Conservation (phyloP, 1,284 basidiomycete species). For the Ceratobasidium sp. region DNA sequence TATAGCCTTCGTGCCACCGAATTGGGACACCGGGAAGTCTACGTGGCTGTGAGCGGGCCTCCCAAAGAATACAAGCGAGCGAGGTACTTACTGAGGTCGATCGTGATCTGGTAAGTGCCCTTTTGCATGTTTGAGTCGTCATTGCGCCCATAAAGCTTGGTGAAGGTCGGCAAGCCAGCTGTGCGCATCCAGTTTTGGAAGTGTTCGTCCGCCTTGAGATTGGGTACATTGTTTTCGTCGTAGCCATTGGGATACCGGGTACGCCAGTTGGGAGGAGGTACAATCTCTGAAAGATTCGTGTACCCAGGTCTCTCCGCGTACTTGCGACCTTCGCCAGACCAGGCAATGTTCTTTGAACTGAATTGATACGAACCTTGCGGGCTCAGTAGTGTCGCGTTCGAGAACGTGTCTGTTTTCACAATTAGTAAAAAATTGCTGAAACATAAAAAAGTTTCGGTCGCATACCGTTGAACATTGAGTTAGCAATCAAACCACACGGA, state of each 20-base stretch:
- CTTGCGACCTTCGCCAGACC: constrained; percentile 93
- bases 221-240: constrained; percentile 69
- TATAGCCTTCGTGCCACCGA: constrained; percentile 94
- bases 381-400: constrained; percentile 65
- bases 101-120: constrained; percentile 79
- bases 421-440: neutral
- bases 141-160: constrained; percentile 93
- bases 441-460: constrained; percentile 27
- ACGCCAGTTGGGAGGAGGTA: constrained; percentile 94
- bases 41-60: constrained; percentile 19
- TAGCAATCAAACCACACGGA: constrained; percentile 97
- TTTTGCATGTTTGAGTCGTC: constrained; percentile 74
- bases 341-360: constrained; percentile 84
- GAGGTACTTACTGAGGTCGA: constrained; percentile 77
- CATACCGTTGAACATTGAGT: constrained; percentile 95
- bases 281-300: constrained; percentile 62
- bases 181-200: constrained; percentile 99
- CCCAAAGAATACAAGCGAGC: constrained; percentile 1
- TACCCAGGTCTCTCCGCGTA: constrained; percentile 73
- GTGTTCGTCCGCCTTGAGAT: constrained; percentile 84
- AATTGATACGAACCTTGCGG: constrained; percentile 73
- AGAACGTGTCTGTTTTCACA: constrained; percentile 72
- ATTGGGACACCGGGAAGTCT: constrained; percentile 95
- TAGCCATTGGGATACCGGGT: constrained; percentile 78
- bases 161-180: constrained; percentile 94